Base-by-base conservation (phyloP, 169 alveolate species). In the Cardiosporidium cionae region DNA sequence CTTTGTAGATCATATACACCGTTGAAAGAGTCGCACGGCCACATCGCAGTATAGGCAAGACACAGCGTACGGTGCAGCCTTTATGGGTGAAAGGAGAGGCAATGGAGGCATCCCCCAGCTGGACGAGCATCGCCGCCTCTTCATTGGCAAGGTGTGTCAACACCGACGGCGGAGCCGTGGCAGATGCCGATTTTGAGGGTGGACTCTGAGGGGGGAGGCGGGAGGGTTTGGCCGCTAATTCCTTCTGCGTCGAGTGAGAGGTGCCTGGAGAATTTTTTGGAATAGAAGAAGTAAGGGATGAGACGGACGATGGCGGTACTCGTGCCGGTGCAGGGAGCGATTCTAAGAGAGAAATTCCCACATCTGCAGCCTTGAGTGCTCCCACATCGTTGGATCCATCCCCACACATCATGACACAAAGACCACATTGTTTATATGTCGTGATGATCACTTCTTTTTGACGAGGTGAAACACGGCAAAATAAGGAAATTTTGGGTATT, bases 301-400 rank as follows among this genome's bases (percentile, higher is more conserved):
- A n/a, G n/a, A n/a, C n/a, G n/a, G n/a, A n/a, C n/a, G n/a, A n/a
- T n/a, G n/a, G n/a, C n/a, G n/a, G n/a, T n/a, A n/a, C n/a, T n/a
- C n/a, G n/a, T 7, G 65, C 6, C 52, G 32, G 28, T 32, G 75
- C 78, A 4, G 35, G 29, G 37, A 27, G 7, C 22, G n/a, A n/a
- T n/a, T n/a, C n/a, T n/a, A n/a, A 83, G 44, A 97, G 83, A 25
- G 99, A 97, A 3, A 97, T 89, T 34, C 99, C 99, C 7, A 96
- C 97, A 72, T 94, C 94, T 5, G 99, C 97, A 52, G 93, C 92
- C 77, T 96, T 97, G 65, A 97, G 86, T 0, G 99, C 99, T n/a
- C 99, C 99, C 64, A 96, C 98, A 82, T 97, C 99, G 79, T 97
- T 97, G 25, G 99, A 95, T 0, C 99, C 99, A 87, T 97, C 99